phyloP scores from a whole-genome alignment of 1,284 basidiomycete species.

The Afroboletus lepidellus region DNA sequence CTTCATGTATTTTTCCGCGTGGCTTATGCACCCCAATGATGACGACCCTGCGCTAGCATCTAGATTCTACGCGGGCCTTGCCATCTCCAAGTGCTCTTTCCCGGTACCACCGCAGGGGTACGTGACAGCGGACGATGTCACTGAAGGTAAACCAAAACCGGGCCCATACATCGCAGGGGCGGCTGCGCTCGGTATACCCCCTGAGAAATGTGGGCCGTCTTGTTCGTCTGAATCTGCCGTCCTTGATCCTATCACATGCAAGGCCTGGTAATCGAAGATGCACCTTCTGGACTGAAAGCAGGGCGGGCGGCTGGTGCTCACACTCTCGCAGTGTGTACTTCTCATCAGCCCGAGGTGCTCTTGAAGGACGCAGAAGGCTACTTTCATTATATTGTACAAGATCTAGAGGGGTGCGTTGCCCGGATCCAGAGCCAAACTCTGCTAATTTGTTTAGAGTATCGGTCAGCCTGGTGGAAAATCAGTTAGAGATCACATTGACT shows the following conservation, averaged over 20 bases:
- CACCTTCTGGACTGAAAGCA: slow-evolving; percentile 72
- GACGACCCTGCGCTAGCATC: slow-evolving; percentile 48
- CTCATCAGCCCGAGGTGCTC: slow-evolving; percentile 51
- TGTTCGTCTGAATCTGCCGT: not conserved
- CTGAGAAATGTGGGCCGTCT: slow-evolving; percentile 47
- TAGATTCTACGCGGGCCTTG: slow-evolving; percentile 60
- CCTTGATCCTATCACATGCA: slow-evolving; percentile 1
- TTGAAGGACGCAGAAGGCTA: slow-evolving; percentile 11
- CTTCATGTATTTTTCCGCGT: slow-evolving; percentile 43
- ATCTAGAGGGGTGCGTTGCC: slow-evolving; percentile 21
- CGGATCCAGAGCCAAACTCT: not conserved
- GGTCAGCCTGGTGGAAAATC: slow-evolving; percentile 16
- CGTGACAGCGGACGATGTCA: slow-evolving; percentile 75
- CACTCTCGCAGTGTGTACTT: slow-evolving; percentile 82
- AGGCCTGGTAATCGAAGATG: slow-evolving; percentile 85
- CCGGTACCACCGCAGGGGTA: slow-evolving; percentile 54
- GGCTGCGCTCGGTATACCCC: slow-evolving; percentile 44
- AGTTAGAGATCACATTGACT: slow-evolving; percentile 23
- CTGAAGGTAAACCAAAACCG: slow-evolving; percentile 76
- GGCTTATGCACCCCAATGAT: not conserved
- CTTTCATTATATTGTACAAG: slow-evolving; percentile 22
- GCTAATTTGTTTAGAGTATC: slow-evolving; percentile 16
- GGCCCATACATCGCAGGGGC: slow-evolving; percentile 77
- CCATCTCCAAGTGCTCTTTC: slow-evolving; percentile 58
- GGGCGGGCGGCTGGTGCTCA: slow-evolving; percentile 73